Evolutionary conservation across 2,329 filamentous ascomycete genomes (phyloP), one percentile per base, ranked within the genome.

Genomic region (Nothophaeocryptopus gaeumannii): DNA sequence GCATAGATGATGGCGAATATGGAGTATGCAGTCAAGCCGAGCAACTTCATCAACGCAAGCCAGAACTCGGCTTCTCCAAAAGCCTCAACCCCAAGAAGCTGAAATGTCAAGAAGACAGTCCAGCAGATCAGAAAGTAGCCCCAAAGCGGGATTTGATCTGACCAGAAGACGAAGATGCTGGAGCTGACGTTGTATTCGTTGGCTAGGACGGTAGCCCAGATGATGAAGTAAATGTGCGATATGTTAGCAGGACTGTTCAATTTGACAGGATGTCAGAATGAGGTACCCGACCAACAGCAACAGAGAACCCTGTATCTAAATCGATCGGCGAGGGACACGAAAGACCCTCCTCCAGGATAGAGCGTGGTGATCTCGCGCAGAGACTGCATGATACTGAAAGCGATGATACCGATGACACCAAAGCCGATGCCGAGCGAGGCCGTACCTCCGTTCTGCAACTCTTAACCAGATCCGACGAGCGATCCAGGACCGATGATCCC

Each of bases 371-470:
- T 72, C 65, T 90, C 86, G 14, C 86, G 86, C 5, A 90, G 71
- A 4, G 81, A 85, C 72, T 89, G 86, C 81, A 87, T 88, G 56
- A 85, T 79, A 58, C 74, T 77, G 51, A 63, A 79, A 2, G 85
- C 85, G 51, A 89, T 80, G 54, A 88, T 77, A 9, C 84, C 86
- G 56, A 89, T 85, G 26, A 88, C 72, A 8, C 77, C 80, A 57
- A 90, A 91, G 1, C 86, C 86, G 62, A 90, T 88, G 32, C 90
- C 67, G 41, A 89, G 70, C 0, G 85, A 82, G 0, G 84, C 86
- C 12, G 87, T 86, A 0, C 87, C 87, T 47, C 85, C 86, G 36
- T 76, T 79, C 10, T 79, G 74, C 16, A 91, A 72, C 0, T 86
- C 86, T 39, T 83, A 81, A 32, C 87, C 86, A 2, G 84, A 79